phyloP scores from a whole-genome alignment of 176 grass and related monocot species.

The Poa annua region DNA sequence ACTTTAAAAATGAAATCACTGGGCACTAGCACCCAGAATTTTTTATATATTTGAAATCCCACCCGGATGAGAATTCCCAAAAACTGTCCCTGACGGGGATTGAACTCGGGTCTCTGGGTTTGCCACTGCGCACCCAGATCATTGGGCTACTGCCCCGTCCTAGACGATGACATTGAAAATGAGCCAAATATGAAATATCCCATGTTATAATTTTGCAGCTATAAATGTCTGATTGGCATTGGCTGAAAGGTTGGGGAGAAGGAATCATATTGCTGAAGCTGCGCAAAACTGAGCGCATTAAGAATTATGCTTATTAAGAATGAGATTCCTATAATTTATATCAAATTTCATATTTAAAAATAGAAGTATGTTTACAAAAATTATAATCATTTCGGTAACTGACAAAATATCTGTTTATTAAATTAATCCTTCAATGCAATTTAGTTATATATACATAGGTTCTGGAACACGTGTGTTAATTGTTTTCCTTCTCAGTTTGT shows the following conservation, averaged over 20 bases:
- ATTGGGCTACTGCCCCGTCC: too few species aligned
- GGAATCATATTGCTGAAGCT: slow-evolving; percentile 13
- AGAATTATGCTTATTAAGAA: neutral
- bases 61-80: too few species aligned
- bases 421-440: neutral
- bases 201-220: neutral
- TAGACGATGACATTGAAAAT: slow-evolving; percentile 1
- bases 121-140: too few species aligned
- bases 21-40: too few species aligned
- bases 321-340: neutral
- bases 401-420: neutral
- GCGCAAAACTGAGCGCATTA: neutral
- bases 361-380: slow-evolving; percentile 16
- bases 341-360: neutral
- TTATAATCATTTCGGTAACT: neutral
- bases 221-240: neutral
- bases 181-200: neutral
- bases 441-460: neutral
- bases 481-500: slow-evolving; percentile 10
- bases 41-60: too few species aligned
- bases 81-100: too few species aligned
- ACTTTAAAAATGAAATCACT: too few species aligned
- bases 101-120: too few species aligned
- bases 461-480: neutral
- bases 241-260: neutral